These are phyloP conservation scores for Coprinopsis sp. DNA, from an alignment of 768 basidiomycete genomes.

Conservation along the genomic window DNA sequence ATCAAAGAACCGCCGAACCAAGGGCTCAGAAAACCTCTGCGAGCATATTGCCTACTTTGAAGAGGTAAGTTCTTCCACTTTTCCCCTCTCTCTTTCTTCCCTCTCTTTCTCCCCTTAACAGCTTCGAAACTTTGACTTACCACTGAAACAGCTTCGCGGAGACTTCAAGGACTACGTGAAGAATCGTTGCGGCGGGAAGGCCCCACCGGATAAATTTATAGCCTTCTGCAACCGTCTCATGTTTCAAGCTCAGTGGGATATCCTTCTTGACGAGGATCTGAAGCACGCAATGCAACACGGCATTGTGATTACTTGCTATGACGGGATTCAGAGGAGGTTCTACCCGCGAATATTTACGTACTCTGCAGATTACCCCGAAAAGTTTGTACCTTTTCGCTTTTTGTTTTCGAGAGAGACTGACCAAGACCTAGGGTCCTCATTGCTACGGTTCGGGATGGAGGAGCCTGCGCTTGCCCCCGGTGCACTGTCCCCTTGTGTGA, in stretches of 20 bases:
- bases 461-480: conserved; percentile 17
- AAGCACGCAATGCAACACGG: conserved; percentile 22
- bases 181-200: neutral
- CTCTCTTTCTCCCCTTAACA: too few species aligned
- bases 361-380: conserved; percentile 28
- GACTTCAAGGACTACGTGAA: conserved; percentile 3
- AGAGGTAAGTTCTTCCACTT: conserved; percentile 4
- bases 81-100: too few species aligned
- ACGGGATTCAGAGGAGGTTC: conserved; percentile 18
- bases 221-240: conserved; percentile 23
- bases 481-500: conserved; percentile 11
- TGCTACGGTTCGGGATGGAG: conserved; percentile 16
- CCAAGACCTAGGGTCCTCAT: conserved; percentile 21
- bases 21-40: conserved; percentile 17
- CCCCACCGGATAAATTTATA: conserved; percentile 13
- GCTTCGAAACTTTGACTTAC: neutral
- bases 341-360: conserved; percentile 26
- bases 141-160: neutral
- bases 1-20: conserved; percentile 28
- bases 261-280: conserved; percentile 20
- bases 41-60: conserved; percentile 31
- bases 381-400: conserved; percentile 13
- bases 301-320: conserved; percentile 20
- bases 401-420: neutral
- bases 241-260: conserved; percentile 22